A percentile compares a stretch with the other conserved stretches of the same genome.
Evolutionary conservation across 2,329 filamentous ascomycete genomes (phyloP).

Genomic region (Aureobasidium namibiae): DNA sequence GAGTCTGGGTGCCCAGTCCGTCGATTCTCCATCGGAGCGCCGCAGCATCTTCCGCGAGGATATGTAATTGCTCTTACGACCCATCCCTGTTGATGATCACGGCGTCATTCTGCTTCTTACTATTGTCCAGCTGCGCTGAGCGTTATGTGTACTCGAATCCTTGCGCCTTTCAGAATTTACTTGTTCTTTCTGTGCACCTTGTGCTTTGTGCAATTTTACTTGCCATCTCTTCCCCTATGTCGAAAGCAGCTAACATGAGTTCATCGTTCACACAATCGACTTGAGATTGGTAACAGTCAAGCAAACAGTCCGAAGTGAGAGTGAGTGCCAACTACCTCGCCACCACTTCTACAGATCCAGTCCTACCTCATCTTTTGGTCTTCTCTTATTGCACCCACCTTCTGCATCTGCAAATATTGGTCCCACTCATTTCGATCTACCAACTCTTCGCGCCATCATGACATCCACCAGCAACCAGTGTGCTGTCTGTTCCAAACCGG

Average conservation of each 20-base stretch:
- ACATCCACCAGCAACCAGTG: not conserved
- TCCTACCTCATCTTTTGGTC: not conserved
- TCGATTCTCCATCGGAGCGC: constrained; percentile 57
- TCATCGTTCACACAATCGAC: not conserved
- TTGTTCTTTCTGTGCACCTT: not conserved
- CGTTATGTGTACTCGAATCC: not conserved
- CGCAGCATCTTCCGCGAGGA: constrained; percentile 64
- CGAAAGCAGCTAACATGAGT: not conserved
- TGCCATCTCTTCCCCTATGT: not conserved
- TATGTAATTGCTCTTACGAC: constrained; percentile 36
- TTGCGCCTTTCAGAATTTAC: not conserved
- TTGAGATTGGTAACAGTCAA: not conserved
- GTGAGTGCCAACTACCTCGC: not conserved
- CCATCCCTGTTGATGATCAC: not conserved
- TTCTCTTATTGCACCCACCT: not conserved
- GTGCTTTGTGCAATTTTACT: not conserved
- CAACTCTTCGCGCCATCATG: not conserved
- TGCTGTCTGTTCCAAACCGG: not conserved
- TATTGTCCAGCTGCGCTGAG: not conserved
- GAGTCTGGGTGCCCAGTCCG: constrained; percentile 27
- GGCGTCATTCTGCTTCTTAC: not conserved
- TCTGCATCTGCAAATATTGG: too few species aligned
- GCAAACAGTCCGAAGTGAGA: not conserved
- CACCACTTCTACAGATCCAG: not conserved
- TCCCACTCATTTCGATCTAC: too few species aligned